Evolutionary conservation across 1,284 basidiomycete species (phyloP).

Genomic region (Rhodotorula sp.): DNA sequence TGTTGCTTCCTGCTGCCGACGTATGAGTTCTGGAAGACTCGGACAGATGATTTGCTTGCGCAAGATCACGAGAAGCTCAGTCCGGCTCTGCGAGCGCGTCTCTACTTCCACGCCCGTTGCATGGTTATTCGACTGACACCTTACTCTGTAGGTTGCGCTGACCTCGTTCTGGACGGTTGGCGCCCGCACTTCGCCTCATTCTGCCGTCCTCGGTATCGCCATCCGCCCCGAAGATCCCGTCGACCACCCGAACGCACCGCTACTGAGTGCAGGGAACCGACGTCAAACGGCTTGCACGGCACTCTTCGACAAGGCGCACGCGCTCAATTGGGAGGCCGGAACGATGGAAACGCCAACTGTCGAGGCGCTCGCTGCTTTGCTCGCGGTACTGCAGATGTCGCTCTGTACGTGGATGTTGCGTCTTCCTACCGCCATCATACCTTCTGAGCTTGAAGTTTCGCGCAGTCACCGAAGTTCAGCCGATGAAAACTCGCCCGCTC

Average conservation of each 20-base stretch:
- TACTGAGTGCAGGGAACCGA: slow-evolving; percentile 22
- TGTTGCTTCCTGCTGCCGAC: slow-evolving; percentile 29
- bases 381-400: slow-evolving; percentile 22
- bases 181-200: slow-evolving; percentile 28
- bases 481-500: background rate
- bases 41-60: background rate
- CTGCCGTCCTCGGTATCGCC: slow-evolving; percentile 27
- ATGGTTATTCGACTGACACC: background rate
- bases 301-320: slow-evolving; percentile 9
- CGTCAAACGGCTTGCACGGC: slow-evolving; percentile 27
- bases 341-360: slow-evolving; percentile 1
- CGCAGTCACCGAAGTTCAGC: background rate
- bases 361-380: slow-evolving; percentile 18
- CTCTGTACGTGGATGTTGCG: background rate
- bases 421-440: background rate
- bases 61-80: background rate
- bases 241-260: slow-evolving; percentile 10
- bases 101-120: too few relatives aligned
- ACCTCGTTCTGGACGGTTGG: slow-evolving; percentile 28
- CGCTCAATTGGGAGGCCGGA: slow-evolving; percentile 8
- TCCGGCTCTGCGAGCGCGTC: background rate
- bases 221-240: slow-evolving; percentile 5
- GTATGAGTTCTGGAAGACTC: slow-evolving; percentile 3
- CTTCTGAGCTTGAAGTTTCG: too few relatives aligned
- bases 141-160: slow-evolving; percentile 12